Evolutionary conservation across 139 green algal species (phyloP), one percentile per base, ranked within the genome.

Genomic region (Chloropicon primus): DNA sequence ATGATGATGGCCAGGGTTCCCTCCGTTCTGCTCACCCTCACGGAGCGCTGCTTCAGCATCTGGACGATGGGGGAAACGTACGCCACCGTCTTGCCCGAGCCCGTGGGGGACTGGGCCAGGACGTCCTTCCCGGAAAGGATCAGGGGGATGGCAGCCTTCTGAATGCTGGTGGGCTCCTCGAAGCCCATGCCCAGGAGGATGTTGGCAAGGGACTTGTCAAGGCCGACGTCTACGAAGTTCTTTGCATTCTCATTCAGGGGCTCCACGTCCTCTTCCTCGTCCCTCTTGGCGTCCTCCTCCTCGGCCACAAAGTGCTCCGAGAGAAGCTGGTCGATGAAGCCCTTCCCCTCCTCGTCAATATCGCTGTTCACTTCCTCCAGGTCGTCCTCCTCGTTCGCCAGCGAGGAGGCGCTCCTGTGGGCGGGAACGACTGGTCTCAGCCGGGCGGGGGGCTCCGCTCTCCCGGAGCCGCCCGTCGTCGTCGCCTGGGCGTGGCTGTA

Each of bases 1-100:
- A 98, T 72, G 0, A 97, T 54, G 0, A 97, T 17, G 0, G 88
- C 93, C 72, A 87, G 72, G 1, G 89, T 93, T 79, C 93, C 93
- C 22, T 94, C 88, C 22, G 28, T 53, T 2, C 93, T 76, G 41
- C 41, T 62, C 41, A 62, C 41, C 41, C 41, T 62, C 41, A 17
- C 5, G 10, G 26, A 2, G 3, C 79, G 10, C 72, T 85, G 84
- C 82, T 89, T 62, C 10, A 62, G 41, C 41, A 62, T 62, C 41
- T 62, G 41, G 10, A 17, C 41, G 17, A 62, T 62, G 41, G 41
- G 41, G 17, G 41, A 62, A 17, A 62, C 10, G 41, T 62, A 62
- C 41, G 41, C 41, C 10, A 62, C 41, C 41, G 41, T 62, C 41
- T 62, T 62, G 10, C 41, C 41, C 41, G 41, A 62, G 10, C 41